Evolutionary conservation across 1,284 basidiomycete species (phyloP), one percentile per base, ranked within the genome.

Genomic region (Volvariella volvacea): DNA sequence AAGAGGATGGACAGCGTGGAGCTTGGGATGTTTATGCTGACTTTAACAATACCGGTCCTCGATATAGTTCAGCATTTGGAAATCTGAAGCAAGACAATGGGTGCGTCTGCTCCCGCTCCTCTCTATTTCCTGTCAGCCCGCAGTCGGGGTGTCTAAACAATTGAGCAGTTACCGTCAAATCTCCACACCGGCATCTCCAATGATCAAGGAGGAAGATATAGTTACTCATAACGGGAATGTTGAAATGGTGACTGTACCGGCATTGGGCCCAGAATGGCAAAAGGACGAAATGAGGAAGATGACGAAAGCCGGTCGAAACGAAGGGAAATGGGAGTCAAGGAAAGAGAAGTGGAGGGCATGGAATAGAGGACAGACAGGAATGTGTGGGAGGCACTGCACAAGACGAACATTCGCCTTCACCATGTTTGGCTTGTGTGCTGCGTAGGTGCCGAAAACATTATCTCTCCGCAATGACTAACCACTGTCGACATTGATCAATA

Each of bases 21-120:
- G 76, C 72, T 4, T 92, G 88, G 76, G 87, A 94, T 57, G 81
- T 94, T 30, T 89, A 83, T 58, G 88, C 90, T 7, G 91, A 94
- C 66, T 94, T 94, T 63, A 92, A 94, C 67, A 93, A 92, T 53
- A 61, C 76, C 3, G 91, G 91, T 0, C 91, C 89, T 16, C 71
- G 74, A 50, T 93, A 92, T 61, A 85, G 85, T 55, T 62, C 67
- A 37, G 71, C 78, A 17, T 78, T 83, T 58, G 73, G 59, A 3
- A 47, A 41, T 41, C 30, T 56, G 51, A 50, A 53, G 43, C 46
- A 45, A 55, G 63, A 50, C 39, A 45, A 48, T 50, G 64, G 61
- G 68, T 65, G 51, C 53, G 9, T 34, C 45, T 16, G 30, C 44
- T 19, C 4, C 33, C 39, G 46, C 34, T 36, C 12, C 16, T 40